phyloP scores from a whole-genome alignment of 2,329 filamentous ascomycete species.

The Hirsutella thompsonii region DNA sequence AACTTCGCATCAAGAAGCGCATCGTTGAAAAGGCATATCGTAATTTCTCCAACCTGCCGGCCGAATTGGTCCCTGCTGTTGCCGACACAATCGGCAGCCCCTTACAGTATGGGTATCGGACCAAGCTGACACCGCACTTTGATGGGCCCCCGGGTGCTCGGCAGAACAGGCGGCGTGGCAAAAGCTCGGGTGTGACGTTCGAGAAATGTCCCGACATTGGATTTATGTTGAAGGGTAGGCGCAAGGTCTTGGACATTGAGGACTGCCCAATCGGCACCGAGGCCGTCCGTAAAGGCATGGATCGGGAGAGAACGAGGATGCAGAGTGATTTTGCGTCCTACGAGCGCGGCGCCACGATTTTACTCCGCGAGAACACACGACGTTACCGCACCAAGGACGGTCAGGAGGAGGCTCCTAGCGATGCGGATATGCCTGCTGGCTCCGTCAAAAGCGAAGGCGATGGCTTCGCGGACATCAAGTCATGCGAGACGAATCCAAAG shows the following conservation, averaged over 20 bases:
- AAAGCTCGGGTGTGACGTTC: conserved; percentile 35
- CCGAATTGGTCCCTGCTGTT: conserved; percentile 62
- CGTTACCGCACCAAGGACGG: conserved; percentile 41
- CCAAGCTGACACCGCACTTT: conserved; percentile 95
- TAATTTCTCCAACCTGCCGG: conserved; percentile 77
- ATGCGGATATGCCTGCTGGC: conserved; percentile 13
- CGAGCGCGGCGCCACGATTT: conserved; percentile 70
- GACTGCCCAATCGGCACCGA: conserved; percentile 93
- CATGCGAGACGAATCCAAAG: conserved; percentile 78
- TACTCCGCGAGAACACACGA: conserved; percentile 75
- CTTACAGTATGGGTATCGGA: conserved; percentile 84
- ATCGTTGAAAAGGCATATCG: conserved; percentile 85
- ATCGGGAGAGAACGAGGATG: conserved; percentile 65
- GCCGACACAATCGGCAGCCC: conserved; percentile 82
- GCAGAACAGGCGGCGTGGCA: conserved; percentile 31
- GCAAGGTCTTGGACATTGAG: conserved; percentile 81
- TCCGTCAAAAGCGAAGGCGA: conserved; percentile 36
- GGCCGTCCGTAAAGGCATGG: conserved; percentile 68
- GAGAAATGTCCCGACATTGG: conserved; percentile 65
- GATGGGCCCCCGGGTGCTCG: conserved; percentile 55
- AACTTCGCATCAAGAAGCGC: conserved; percentile 70
- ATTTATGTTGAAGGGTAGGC: conserved; percentile 77
- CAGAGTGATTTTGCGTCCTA: conserved; percentile 57
- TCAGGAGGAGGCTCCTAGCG: conserved; percentile 10
- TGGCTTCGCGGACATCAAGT: conserved; percentile 63